Evolutionary conservation across 2,329 filamentous ascomycete genomes (phyloP), one percentile per base, ranked within the genome.

Genomic region (Plectosphaerella plurivora): DNA sequence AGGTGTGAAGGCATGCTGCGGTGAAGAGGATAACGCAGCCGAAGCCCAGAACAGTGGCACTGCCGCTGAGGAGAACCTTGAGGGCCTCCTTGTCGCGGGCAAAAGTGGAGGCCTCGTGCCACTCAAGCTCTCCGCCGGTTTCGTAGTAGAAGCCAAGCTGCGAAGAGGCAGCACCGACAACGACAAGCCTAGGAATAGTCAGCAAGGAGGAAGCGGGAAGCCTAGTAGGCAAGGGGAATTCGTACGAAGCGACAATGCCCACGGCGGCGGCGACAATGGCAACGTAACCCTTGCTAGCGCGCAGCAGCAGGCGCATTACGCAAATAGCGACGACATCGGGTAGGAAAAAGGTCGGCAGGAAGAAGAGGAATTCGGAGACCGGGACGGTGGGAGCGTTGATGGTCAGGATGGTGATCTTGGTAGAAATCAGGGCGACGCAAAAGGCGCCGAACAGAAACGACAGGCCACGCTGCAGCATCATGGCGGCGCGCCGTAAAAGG

Each of bases 61-160:
- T 62, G 15, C 65, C 66, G 18, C 60, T 65, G 10, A 68, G 57
- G 25, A 68, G 53, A 20, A 68, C 60, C 55, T 67, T 66, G 24
- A 65, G 57, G 16, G 60, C 62, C 44, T 68, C 66, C 49, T 62
- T 60, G 53, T 60, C 62, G 28, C 57, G 56, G 18, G 66, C 62
- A 44, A 66, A 66, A 11, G 61, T 50, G 39, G 56, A 55, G 12
- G 62, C 66, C 51, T 68, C 66, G 28, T 57, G 58, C 65, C 65
- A 68, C 47, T 67, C 61, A 10, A 68, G 55, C 51, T 67, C 63
- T 25, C 63, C 65, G 14, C 65, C 65, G 0, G 65, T 66, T 47
- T 66, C 60, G 47, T 58, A 55, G 49, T 56, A 68, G 47, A 68
- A 68, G 24, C 65, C 64, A 11, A 67, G 55, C 47, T 68, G 64